Base-by-base conservation (phyloP, 305 asterid species). In the Fraxinus platypoda region DNA sequence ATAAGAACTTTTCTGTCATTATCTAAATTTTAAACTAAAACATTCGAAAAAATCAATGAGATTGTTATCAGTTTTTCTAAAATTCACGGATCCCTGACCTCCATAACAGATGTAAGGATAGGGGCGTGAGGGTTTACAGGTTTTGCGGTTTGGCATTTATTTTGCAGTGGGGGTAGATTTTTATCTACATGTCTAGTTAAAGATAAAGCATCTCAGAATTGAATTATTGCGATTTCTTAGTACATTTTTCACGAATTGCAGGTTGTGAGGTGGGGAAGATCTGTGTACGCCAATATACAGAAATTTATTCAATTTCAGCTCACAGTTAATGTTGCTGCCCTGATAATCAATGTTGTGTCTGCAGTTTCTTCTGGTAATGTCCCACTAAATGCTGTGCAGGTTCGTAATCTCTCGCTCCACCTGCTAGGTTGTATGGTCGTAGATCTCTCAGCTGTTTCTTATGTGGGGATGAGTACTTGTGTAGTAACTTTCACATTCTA, bases 221-320 rank as follows among this genome's bases (percentile, higher is more conserved):
- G 68, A 75, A 71, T 31, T 19, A 1, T 78, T 43, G 34, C 78
- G 66, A 26, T 30, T 43, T 68, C 73, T 31, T 68, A 73, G 59
- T 35, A 79, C 77, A 15, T 66, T 84, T 66, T 68, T 23, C 83
- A 66, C 73, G 28, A 78, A 77, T 46, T 89, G 85, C 95, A 94
- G 98, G 99, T 94, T 83, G 97, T 96, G 76, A 91, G 97, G 68
- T 96, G 99, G 99, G 99, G 99, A 73, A 87, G 98, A 86, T 94
- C 98, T 23, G 99, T 96, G 8, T 96, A 96, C 52, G 98, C 98
- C 38, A 96, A 96, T 80, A 93, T 96, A 73, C 98, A 96, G 90
- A 94, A 96, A 83, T 96, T 96, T 84, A 96, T 96, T 66, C 99
- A 96, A 64, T 96, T 96, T 86, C 98, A 96, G 83, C 98, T 94